A percentile compares a stretch with the other conserved stretches of the same genome.
phyloP scores from a whole-genome alignment of 169 alveolate genomes.

The Plasmodium berghei region DNA sequence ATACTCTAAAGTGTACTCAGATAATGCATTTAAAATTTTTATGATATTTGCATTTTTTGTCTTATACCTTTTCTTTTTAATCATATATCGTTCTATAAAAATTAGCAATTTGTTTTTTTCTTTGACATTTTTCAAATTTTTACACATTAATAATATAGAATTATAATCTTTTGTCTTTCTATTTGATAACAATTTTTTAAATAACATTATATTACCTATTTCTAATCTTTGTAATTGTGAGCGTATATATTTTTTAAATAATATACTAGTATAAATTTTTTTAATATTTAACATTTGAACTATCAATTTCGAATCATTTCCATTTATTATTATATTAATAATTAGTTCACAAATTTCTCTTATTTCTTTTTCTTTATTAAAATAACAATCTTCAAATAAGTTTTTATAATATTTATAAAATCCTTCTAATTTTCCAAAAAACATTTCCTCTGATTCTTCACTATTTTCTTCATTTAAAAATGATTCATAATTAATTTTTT shows the following conservation, averaged over 20 bases:
- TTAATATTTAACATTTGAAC: constrained; percentile 36
- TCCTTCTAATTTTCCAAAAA: constrained; percentile 39
- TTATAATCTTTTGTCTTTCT: constrained; percentile 24
- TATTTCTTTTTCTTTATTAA: constrained; percentile 43
- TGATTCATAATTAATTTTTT: constrained; percentile 35
- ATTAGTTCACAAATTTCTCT: constrained; percentile 24
- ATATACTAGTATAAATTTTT: constrained; percentile 43
- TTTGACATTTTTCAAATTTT: constrained; percentile 20
- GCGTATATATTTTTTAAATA: constrained; percentile 29
- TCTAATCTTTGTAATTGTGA: constrained; percentile 27
- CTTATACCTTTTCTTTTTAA: constrained; percentile 1
- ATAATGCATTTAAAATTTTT: constrained; percentile 23
- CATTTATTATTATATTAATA: constrained; percentile 8
- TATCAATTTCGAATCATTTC: neutral
- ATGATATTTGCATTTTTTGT: constrained; percentile 3
- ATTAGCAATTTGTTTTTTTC: constrained; percentile 53
- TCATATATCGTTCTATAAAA: constrained; percentile 31
- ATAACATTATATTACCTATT: constrained; percentile 28
- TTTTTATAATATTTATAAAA: constrained; percentile 58
- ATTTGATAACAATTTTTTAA: constrained; percentile 30
- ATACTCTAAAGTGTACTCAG: neutral
- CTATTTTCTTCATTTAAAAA: constrained; percentile 21
- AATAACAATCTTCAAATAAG: constrained; percentile 27
- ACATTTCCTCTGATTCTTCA: constrained; percentile 17
- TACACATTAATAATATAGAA: constrained; percentile 57